Evolutionary conservation across 2,329 filamentous ascomycete species (phyloP).

Genomic region (Ophiostoma fasciatum): DNA sequence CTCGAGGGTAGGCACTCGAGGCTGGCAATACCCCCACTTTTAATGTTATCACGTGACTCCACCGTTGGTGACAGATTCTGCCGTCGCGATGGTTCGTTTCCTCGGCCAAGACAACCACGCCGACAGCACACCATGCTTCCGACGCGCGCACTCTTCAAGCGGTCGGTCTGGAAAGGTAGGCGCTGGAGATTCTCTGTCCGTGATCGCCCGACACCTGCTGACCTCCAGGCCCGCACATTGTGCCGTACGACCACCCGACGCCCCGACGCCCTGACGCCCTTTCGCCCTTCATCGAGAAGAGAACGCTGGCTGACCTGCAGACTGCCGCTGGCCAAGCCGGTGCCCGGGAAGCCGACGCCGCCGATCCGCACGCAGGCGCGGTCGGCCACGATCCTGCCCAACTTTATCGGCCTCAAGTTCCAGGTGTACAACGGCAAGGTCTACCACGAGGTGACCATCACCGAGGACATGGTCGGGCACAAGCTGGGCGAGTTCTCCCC

Average conservation of each 20-base stretch:
- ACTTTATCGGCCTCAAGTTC: constrained; percentile 81
- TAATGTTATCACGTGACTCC: no score
- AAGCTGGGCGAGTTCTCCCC: constrained; percentile 85
- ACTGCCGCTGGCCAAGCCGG: constrained; percentile 48
- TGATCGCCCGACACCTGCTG: neutral
- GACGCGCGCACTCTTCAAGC: constrained; percentile 52
- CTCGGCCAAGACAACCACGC: constrained; percentile 11
- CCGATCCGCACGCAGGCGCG: constrained; percentile 80
- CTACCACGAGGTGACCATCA: constrained; percentile 70
- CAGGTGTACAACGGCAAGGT: constrained; percentile 85
- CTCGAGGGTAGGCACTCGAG: no score
- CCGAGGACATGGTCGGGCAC: constrained; percentile 92
- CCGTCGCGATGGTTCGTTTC: no score
- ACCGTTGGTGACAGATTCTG: no score
- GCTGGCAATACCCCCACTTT: no score
- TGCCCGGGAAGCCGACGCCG: constrained; percentile 45
- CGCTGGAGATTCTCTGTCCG: no score
- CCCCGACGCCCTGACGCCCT: neutral
- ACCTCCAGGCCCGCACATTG: constrained; percentile 33
- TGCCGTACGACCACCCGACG: constrained; percentile 29
- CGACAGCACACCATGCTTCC: constrained; percentile 41
- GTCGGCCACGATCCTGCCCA: constrained; percentile 77
- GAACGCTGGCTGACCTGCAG: constrained; percentile 19
- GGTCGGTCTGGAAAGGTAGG: constrained; percentile 83
- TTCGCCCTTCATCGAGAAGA: constrained; percentile 1